Evolutionary conservation across 2,329 filamentous ascomycete species (phyloP), one percentile per base, ranked within the genome.

Genomic region (Epichloe sibirici): DNA sequence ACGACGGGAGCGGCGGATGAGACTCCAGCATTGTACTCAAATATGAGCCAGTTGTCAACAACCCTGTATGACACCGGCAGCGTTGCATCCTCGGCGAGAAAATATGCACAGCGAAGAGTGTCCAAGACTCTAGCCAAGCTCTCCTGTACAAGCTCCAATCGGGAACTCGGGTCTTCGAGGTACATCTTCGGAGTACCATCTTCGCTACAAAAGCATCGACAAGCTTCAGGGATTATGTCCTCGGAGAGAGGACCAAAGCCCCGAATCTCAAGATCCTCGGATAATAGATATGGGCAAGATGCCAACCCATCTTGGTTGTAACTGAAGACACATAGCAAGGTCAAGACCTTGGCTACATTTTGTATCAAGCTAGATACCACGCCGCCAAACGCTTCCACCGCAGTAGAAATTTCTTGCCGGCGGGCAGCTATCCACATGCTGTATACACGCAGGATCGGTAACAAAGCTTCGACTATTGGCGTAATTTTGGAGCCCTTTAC

Each of bases 401-500:
- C 74, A n/a, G 66, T 63, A 53, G 74, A 69, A 5, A 79, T 60
- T 53, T 79, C 74, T 9, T 64, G 60, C 31, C 72, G 69, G 46
- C 69, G 71, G 15, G 70, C 69, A 51, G 72, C 73, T 2, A 80
- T 66, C 78, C 78, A 81, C 45, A 76, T 71, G 53, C 74, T 65
- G 56, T 75, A 80, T 25, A 78, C 61, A n/a, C 78, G 74, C 49
- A 79, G 62, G 13, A 78, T 66, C 1, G 75, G 74, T 4, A 81
- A 62, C n/a, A 75, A 63, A n/a, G 66, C 71, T 53, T 68, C 68
- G 13, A 74, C 60, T 6, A 66, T 58, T 8, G 69, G 57, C 11
- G 66, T 68, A 43, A 73, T 68, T 51, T 66, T 58, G 25, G 39
- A 44, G 38, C 28, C 34, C 21, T 38, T 21, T 5, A 17, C 9